Evolutionary conservation across 495 filamentous ascomycete genomes (phyloP).

Genomic region (Lasiosphaeria miniovina): DNA sequence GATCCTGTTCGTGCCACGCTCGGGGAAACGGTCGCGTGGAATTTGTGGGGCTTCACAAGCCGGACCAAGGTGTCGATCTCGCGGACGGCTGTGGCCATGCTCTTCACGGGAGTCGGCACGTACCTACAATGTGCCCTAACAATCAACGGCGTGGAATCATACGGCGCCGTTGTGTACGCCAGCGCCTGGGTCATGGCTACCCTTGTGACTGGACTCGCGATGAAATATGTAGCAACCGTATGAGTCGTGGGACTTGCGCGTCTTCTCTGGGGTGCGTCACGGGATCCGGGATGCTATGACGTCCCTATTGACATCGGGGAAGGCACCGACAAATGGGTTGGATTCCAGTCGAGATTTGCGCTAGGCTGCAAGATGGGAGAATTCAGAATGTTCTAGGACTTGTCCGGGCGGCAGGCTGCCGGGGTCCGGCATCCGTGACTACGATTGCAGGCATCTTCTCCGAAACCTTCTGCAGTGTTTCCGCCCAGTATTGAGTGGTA

Average conservation of each 20-base stretch:
- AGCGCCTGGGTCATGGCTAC: constrained; percentile 65
- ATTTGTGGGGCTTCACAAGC: constrained; percentile 57
- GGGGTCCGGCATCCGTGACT: not conserved
- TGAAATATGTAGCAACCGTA: constrained; percentile 39
- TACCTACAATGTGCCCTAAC: constrained; percentile 59
- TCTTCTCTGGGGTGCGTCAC: not conserved
- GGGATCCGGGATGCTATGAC: not conserved
- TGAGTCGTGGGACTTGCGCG: constrained; percentile 3
- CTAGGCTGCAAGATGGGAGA: not conserved
- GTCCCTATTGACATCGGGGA: not conserved
- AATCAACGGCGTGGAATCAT: constrained; percentile 61
- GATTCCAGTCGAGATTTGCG: constrained; percentile 1
- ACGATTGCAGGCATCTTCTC: not conserved
- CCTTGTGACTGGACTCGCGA: constrained; percentile 53
- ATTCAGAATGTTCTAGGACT: constrained; percentile 2
- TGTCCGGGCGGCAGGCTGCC: not conserved
- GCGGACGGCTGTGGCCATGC: constrained; percentile 60
- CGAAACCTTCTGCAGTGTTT: not conserved
- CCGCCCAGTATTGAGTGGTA: not conserved
- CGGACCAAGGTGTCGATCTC: constrained; percentile 63
- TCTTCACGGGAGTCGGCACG: constrained; percentile 58
- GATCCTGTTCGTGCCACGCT: constrained; percentile 53
- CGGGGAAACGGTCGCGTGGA: constrained; percentile 59
- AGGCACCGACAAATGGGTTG: constrained; percentile 2
- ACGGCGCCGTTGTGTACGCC: constrained; percentile 68